These are phyloP conservation scores for Lecanosticta acicola DNA, from an alignment of 2,329 filamentous ascomycete genomes.

Conservation along the genomic window DNA sequence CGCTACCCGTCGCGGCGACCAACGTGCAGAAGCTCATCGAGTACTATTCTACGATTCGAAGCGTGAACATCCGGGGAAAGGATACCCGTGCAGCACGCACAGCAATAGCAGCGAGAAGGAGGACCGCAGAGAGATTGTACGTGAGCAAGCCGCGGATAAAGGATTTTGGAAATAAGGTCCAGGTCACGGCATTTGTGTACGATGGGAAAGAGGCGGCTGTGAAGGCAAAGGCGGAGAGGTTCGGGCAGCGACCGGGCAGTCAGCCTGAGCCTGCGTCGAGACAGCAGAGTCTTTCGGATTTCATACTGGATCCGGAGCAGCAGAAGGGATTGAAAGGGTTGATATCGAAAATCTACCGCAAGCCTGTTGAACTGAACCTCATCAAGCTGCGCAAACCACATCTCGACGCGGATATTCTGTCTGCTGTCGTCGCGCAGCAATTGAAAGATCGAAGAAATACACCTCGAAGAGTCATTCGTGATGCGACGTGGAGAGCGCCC, in stretches of 20 bases:
- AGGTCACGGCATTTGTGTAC: constrained; percentile 23
- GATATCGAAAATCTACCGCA: constrained; percentile 25
- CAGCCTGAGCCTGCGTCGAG: not conserved
- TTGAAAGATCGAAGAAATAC: constrained; percentile 26
- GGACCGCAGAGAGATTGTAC: constrained; percentile 22
- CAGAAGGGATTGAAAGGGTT: constrained; percentile 12
- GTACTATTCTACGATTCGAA: constrained; percentile 19
- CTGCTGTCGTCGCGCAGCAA: constrained; percentile 26
- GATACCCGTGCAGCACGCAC: constrained; percentile 19
- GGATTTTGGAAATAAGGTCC: constrained; percentile 23
- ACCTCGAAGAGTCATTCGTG: constrained; percentile 28
- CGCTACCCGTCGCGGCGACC: constrained; percentile 17
- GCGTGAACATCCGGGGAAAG: constrained; percentile 17
- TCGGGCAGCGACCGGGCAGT: not conserved
- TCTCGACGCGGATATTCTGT: constrained; percentile 29
- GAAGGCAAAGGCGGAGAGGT: constrained; percentile 1
- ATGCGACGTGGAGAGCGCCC: constrained; percentile 30
- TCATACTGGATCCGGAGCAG: constrained; percentile 14
- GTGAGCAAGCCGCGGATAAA: constrained; percentile 22
- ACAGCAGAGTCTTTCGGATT: constrained; percentile 5
- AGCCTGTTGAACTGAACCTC: constrained; percentile 29
- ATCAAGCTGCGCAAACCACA: constrained; percentile 26
- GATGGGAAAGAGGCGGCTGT: constrained; percentile 13
- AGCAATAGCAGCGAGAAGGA: constrained; percentile 17
- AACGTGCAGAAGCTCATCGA: constrained; percentile 24